Conservation (phyloP, 371 early-diverging fungal genomes). For the Apophysomyces ossiformis region DNA sequence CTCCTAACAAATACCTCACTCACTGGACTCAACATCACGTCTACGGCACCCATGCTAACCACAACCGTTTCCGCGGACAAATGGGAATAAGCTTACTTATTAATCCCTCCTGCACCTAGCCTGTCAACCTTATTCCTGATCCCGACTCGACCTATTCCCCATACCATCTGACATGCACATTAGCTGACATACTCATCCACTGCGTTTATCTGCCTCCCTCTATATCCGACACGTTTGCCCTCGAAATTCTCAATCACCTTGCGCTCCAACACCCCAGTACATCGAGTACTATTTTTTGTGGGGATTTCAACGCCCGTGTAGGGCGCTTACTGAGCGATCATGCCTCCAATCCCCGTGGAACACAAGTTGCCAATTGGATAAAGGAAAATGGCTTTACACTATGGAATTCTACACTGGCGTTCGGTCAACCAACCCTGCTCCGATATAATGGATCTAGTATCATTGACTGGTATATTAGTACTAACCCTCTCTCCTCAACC, state of each 20-base stretch:
- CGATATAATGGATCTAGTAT: constrained; percentile 6
- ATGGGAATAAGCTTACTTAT: constrained; percentile 14
- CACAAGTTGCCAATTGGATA: constrained; percentile 1
- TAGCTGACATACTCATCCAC: constrained; percentile 13
- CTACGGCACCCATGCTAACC: constrained; percentile 12
- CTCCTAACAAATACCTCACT: constrained; percentile 1
- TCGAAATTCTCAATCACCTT: constrained; percentile 3
- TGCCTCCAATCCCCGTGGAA: constrained; percentile 4
- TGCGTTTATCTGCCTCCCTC: constrained; percentile 21
- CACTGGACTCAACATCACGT: constrained; percentile 10
- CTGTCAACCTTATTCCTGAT: neutral
- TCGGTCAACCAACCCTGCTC: constrained; percentile 17
- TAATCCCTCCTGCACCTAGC: constrained; percentile 9
- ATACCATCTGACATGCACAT: constrained; percentile 11
- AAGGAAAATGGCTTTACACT: neutral
- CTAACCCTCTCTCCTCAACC: constrained; percentile 6
- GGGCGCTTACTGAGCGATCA: constrained; percentile 11
- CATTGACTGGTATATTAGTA: constrained; percentile 14
- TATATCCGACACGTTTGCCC: neutral
- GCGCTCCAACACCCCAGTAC: neutral
- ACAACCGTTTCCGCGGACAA: neutral
- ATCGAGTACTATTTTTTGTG: constrained; percentile 22
- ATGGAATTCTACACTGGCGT: constrained; percentile 15
- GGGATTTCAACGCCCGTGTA: constrained; percentile 27
- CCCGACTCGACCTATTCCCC: neutral